Evolutionary conservation across 163 green algal genomes (phyloP).

Genomic region (Volvox carteri): DNA sequence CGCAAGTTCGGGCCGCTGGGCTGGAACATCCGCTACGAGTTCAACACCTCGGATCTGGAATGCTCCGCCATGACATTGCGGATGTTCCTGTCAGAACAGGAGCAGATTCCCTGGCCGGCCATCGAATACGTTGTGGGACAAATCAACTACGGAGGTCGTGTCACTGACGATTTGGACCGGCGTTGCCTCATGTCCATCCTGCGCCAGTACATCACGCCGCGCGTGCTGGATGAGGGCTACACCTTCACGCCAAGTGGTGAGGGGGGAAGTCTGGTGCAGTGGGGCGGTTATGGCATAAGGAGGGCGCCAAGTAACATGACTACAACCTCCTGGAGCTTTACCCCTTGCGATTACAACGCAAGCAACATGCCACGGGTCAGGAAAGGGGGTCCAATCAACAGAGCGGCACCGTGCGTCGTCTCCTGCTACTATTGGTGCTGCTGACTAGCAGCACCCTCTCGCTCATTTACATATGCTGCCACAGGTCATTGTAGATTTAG

Average conservation of each 20-base stretch:
- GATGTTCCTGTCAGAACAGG: constrained; percentile 85
- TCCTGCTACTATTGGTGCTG: no score
- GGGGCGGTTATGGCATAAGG: no score
- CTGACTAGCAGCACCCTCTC: no score
- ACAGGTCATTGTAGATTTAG: no score
- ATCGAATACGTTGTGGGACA: constrained; percentile 90
- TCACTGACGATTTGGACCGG: constrained; percentile 89
- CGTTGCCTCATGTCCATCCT: constrained; percentile 85
- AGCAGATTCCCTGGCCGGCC: constrained; percentile 83
- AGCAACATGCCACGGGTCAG: no score
- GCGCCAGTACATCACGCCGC: constrained; percentile 79
- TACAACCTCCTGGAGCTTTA: no score
- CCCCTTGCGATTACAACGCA: no score
- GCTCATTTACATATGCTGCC: no score
- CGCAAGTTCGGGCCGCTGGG: constrained; percentile 89
- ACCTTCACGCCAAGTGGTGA: constrained; percentile 70
- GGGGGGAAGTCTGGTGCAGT: not conserved
- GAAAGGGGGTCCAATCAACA: no score
- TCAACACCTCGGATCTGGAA: constrained; percentile 89
- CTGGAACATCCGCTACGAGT: constrained; percentile 92
- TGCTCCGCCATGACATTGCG: constrained; percentile 83
- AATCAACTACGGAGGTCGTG: constrained; percentile 90
- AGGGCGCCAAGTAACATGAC: no score
- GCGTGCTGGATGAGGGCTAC: constrained; percentile 78
- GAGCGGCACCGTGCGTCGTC: no score